These are phyloP conservation scores for Lithospermum erythrorhizon DNA, from an alignment of 257 asterid genomes.

Conservation along the genomic window DNA sequence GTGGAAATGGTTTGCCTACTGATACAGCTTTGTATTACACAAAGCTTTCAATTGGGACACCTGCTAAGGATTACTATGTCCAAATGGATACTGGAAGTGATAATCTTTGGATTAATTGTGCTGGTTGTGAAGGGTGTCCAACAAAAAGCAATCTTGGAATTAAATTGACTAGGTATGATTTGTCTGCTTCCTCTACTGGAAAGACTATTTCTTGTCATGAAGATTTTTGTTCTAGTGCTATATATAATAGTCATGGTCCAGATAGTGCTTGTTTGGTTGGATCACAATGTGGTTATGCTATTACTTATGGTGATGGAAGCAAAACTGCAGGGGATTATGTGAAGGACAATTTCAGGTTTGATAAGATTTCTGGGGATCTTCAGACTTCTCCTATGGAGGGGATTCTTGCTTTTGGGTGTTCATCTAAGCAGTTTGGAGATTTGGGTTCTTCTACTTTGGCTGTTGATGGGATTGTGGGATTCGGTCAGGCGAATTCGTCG, in stretches of 20 bases:
- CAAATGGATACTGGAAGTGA: constrained; percentile 73
- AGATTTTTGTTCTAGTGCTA: constrained; percentile 32
- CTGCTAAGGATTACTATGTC: constrained; percentile 48
- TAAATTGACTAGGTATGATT: constrained; percentile 34
- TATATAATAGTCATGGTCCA: constrained; percentile 13
- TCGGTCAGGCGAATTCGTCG: constrained; percentile 59
- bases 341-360: constrained; percentile 33
- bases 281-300: constrained; percentile 32
- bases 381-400: constrained; percentile 32
- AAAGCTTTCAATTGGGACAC: constrained; percentile 42
- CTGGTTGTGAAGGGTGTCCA: constrained; percentile 41
- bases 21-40: constrained; percentile 52
- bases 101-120: constrained; percentile 54
- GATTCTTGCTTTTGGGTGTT: constrained; percentile 55
- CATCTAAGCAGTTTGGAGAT: constrained; percentile 44
- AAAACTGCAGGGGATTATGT: constrained; percentile 48
- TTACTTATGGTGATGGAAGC: constrained; percentile 58
- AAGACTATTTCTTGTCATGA: constrained; percentile 35
- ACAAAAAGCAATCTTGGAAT: constrained; percentile 44
- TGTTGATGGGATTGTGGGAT: constrained; percentile 60
- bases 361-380: constrained; percentile 40
- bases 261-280: constrained; percentile 35
- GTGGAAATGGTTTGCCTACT: constrained; percentile 47
- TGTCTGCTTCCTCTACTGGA: constrained; percentile 44
- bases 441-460: constrained; percentile 39